Evolutionary conservation across 2,329 filamentous ascomycete species (phyloP), one percentile per base, ranked within the genome.

Genomic region (Pseudogymnoascus sp.): DNA sequence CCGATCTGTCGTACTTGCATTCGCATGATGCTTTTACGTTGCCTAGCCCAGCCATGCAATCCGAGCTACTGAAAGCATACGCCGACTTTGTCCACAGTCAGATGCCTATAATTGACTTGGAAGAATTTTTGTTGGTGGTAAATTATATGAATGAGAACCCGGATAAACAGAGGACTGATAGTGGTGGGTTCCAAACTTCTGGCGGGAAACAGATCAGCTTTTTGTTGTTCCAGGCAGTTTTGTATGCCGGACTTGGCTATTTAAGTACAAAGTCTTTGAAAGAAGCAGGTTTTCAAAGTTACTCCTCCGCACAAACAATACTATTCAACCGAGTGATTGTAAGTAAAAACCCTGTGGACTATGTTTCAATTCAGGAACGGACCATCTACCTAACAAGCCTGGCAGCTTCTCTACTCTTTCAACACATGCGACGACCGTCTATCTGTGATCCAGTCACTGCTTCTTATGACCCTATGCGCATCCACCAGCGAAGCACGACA

Each of bases 171-270:
- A 50, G 24, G 29, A 50, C 7, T 29, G 13, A 50, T 50, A 50
- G 44, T 29, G 14, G 2, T 50, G 6, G 0, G 44, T 16, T 50
- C 44, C 14, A 50, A 29, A 50, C 29, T 29, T 29, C 24, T 21
- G 10, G n/a, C 16, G 24, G 29, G 40, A 37, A 37, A 4, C 40
- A 63, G 33, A 68, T 68, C 14, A 63, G 35, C 13, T 53, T 70
- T 13, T 63, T 70, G 26, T 59, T 70, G 10, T 70, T 70, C 31
- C 68, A 70, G 50, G 67, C 66, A 19, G 64, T 70, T 8, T 65
- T 70, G 65, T 69, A 67, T 62, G 67, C 68, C 47, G 68, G 63
- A 16, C 63, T 63, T 26, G 62, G 61, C 14, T 65, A 61, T 63
- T 63, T 69, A 6, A 44, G 56, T 14, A 40, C 61, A 24, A 62